Base-by-base conservation (phyloP, 768 basidiomycete genomes). In the Chalciporus pseudorubinellus region DNA sequence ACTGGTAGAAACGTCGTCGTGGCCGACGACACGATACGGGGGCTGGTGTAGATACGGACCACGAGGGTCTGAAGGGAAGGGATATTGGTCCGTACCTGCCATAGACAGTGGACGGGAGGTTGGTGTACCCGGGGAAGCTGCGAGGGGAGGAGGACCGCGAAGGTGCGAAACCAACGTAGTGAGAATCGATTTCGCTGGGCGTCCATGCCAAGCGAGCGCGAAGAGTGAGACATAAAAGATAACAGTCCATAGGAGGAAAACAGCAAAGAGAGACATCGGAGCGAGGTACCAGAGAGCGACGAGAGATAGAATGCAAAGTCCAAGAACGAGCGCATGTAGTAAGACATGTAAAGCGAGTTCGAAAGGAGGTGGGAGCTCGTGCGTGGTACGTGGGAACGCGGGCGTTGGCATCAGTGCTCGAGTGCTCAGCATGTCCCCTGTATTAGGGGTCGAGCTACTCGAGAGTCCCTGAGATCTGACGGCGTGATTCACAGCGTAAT, bases 41-140 rank as follows among this genome's bases (percentile, higher is more conserved):
- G 87, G 87, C 49, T 84, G 83, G 58, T 89, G 81, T 34, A 77
- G 66, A 63, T 92, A 91, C 22, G 87, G 89, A 19, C 84, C 77
- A 9, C 78, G 65, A 42, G 57, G 44, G 48, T 73, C 70, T n/a
- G 65, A 70, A 16, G 76, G 76, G 70, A 78, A 78, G 28, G 74
- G 73, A 51, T 67, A 75, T 33, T 74, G 72, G 42, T 78, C 71
- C 1, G 68, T 69, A 40, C 71, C 75, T 19, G 65, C 51, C 57
- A 70, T 70, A 13, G 75, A 72, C 43, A 78, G 61, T 4, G 74
- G 70, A 13, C 74, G 72, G 16, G 73, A 71, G n/a, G 61, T 58
- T 9, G 74, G 70, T 9, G 67, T 66, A 4, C 70, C 66, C 2
- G 71, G 67, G 36, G 74, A 69, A 31, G 71, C 61, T 16, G 61